Evolutionary conservation across 257 asterid species (phyloP), one percentile per base, ranked within the genome.

Genomic region (Solanum commersonii): DNA sequence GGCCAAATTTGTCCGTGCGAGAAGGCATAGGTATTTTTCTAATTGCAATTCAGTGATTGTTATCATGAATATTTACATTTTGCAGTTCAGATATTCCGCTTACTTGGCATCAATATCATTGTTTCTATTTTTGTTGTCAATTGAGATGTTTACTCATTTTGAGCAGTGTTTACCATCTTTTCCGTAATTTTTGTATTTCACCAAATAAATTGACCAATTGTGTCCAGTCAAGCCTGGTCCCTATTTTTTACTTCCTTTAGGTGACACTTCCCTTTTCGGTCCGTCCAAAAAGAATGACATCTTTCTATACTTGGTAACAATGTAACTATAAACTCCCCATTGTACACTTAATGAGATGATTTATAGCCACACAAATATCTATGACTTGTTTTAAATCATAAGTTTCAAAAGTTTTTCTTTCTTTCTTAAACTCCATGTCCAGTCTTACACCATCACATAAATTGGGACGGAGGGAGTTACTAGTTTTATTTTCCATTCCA

Each of bases 1-100:
- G 98, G 89, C 98, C 98, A 60, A 94, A 94, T 91, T 90, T 77
- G 92, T 96, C 98, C 8, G 93, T 96, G 88, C 93, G 97, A 88
- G 98, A 96, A 93, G 98, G 96, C 93, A 96, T 96, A 90, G 98
- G 98, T 95, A 65, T 27, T 90, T 87, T 35, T 87, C 18, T 82
- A 29, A 83, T 87, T 70, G 84, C n/a, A 34, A 74, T 67, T 44
- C 31, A 59, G 86, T 49, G 7, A 49, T 81, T 49, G 20, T 82
- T 49, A 82, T 46, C 42, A 46, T 46, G 85, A 31, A 29, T 82
- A 10, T 49, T 46, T 81, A 82, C 42, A 18, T 82, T 81, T 82
- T 49, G 67, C 86, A 82, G 40, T 82, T 49, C 31, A 82, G 86
- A 31, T 49, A 37, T 16, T 37, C 44, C 11, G 2, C 40, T 8